These are phyloP conservation scores for Ascochyta rabiei DNA, from an alignment of 2,329 filamentous ascomycete genomes.

Conservation along the genomic window DNA sequence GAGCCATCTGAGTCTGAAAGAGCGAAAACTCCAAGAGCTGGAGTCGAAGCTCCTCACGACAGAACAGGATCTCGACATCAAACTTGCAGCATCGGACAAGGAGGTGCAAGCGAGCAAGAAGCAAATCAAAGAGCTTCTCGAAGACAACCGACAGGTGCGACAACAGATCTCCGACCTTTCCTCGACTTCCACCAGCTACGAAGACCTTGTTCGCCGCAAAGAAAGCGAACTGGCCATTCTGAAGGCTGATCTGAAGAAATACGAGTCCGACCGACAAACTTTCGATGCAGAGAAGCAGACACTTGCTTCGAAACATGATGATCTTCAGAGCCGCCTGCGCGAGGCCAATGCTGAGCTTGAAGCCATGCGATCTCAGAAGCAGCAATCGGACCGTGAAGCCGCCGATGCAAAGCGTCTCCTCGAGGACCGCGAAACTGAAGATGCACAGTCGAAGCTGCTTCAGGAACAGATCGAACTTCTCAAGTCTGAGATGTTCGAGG, in stretches of 20 bases:
- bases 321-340: constrained; percentile 74
- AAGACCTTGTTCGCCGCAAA: constrained; percentile 90
- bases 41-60: constrained; percentile 82
- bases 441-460: constrained; percentile 84
- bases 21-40: constrained; percentile 85
- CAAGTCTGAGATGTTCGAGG: constrained; percentile 81
- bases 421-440: constrained; percentile 86
- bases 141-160: constrained; percentile 82
- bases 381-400: constrained; percentile 85
- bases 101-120: constrained; percentile 76
- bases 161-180: constrained; percentile 87
- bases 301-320: constrained; percentile 78
- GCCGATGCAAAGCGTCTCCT: constrained; percentile 85
- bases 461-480: constrained; percentile 87
- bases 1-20: constrained; percentile 86
- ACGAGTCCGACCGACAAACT: constrained; percentile 77
- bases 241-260: constrained; percentile 81
- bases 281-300: constrained; percentile 79
- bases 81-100: constrained; percentile 77
- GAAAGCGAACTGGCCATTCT: constrained; percentile 90
- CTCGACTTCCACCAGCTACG: constrained; percentile 90
- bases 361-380: constrained; percentile 82
- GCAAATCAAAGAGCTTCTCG: constrained; percentile 75
- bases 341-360: constrained; percentile 88
- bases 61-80: constrained; percentile 88